These are phyloP conservation scores for Aspergillus terreus DNA, from an alignment of 2,329 filamentous ascomycete genomes.

Conservation along the genomic window DNA sequence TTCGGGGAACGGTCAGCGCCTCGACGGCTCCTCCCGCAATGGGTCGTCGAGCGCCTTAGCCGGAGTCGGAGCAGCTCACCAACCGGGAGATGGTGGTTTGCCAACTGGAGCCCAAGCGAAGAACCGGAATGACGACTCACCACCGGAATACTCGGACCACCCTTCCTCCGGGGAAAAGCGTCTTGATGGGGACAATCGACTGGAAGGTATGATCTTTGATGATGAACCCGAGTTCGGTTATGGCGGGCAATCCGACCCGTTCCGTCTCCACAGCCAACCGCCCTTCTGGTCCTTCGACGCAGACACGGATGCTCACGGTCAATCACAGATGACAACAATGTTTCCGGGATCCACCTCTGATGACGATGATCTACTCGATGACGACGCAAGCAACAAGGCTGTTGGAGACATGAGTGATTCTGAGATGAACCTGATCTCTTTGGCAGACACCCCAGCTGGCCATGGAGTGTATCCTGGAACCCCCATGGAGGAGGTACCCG, in stretches of 20 bases:
- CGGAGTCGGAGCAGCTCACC: conserved; percentile 73
- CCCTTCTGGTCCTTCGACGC: conserved; percentile 39
- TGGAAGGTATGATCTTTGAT: conserved; percentile 34
- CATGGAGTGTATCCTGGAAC: conserved; percentile 17
- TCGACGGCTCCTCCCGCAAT: conserved; percentile 82
- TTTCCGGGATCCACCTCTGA: conserved; percentile 26
- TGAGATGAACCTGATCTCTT: conserved; percentile 29
- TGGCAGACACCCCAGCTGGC: conserved; percentile 24
- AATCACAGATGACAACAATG: conserved; percentile 26
- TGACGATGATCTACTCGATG: conserved; percentile 33
- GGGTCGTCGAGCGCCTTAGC: conserved; percentile 85
- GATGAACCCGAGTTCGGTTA: conserved; percentile 27
- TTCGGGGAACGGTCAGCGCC: conserved; percentile 81
- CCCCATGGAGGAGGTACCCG: conserved; percentile 23
- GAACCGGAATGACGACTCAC: conserved; percentile 28
- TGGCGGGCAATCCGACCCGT: conserved; percentile 19
- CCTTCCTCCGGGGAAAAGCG: conserved; percentile 21
- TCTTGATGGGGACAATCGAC: conserved; percentile 18
- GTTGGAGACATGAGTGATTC: conserved; percentile 33
- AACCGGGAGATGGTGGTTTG: conserved; percentile 60
- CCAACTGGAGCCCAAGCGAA: conserved; percentile 36
- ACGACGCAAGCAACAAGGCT: conserved; percentile 39
- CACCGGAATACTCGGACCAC: conserved; percentile 29
- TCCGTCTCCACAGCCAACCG: conserved; percentile 19
- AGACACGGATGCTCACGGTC: conserved; percentile 24